Evolutionary conservation across 345 rosid species (phyloP).

Genomic region (Lepidium aucheri): DNA sequence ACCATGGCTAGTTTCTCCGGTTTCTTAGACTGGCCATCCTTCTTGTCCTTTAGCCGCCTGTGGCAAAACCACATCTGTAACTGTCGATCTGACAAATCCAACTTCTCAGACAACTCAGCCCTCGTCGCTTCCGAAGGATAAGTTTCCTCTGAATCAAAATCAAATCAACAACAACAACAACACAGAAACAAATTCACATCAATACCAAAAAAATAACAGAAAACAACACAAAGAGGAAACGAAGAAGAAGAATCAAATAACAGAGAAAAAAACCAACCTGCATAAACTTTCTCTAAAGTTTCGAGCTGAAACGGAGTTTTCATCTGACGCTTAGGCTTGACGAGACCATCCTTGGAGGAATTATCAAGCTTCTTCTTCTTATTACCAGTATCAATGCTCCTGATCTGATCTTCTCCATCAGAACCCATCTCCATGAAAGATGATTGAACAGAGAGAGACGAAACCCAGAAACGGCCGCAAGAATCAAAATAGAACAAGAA

Average conservation of each 20-base stretch:
- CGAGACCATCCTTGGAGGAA: slow-evolving; percentile 32
- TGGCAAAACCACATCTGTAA: slow-evolving; percentile 99
- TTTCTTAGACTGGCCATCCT: slow-evolving; percentile 48
- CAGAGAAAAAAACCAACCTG: slow-evolving; percentile 16
- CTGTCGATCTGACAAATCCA: slow-evolving; percentile 90
- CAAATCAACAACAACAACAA: background rate
- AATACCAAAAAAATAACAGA: background rate
- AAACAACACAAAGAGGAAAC: background rate
- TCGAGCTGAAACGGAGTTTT: slow-evolving; percentile 95
- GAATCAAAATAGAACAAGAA: background rate
- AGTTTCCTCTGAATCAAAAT: slow-evolving; percentile 53
- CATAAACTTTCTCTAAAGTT: slow-evolving; percentile 76
- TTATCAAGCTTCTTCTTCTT: slow-evolving; percentile 17
- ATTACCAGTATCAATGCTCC: background rate
- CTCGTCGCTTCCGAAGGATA: slow-evolving; percentile 80
- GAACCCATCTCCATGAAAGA: slow-evolving; percentile 55
- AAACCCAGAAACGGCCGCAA: slow-evolving; percentile 21
- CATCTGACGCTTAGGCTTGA: slow-evolving; percentile 97
- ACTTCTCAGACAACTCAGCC: slow-evolving; percentile 63
- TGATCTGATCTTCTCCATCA: slow-evolving; percentile 43
- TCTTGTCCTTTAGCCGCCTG: slow-evolving; percentile 90
- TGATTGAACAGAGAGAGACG: background rate
- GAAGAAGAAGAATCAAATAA: background rate
- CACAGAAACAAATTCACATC: background rate
- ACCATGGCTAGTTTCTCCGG: slow-evolving; percentile 26